These are phyloP conservation scores for Sarocladium oryzae DNA, from an alignment of 2,329 filamentous ascomycete genomes.

Conservation along the genomic window DNA sequence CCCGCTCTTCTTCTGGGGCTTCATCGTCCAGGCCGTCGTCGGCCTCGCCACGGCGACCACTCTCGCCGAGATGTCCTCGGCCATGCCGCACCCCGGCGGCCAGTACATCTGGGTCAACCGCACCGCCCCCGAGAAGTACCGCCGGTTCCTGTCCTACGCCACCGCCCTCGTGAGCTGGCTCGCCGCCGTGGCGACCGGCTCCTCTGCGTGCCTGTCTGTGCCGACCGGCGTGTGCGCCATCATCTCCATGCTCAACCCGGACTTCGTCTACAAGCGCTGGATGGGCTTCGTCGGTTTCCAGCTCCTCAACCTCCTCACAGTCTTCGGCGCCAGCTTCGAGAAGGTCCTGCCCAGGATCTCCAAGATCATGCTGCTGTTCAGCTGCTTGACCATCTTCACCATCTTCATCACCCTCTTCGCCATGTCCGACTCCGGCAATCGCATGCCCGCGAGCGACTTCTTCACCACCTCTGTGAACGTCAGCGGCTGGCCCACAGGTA, in stretches of 20 bases:
- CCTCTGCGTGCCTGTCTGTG: constrained; percentile 19
- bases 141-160: constrained; percentile 17
- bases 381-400: constrained; percentile 17
- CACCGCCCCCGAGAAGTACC: constrained; percentile 14
- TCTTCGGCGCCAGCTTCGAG: constrained; percentile 18
- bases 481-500: constrained; percentile 20
- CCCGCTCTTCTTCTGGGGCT: constrained; percentile 17
- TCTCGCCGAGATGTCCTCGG: constrained; percentile 22
- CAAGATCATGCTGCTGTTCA: constrained; percentile 19
- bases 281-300: constrained; percentile 22
- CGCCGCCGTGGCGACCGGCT: constrained; percentile 19
- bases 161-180: constrained; percentile 22
- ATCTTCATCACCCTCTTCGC: constrained; percentile 21
- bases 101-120: constrained; percentile 22
- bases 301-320: constrained; percentile 18
- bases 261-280: constrained; percentile 20
- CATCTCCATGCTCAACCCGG: constrained; percentile 17
- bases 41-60: constrained; percentile 16
- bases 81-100: constrained; percentile 23
- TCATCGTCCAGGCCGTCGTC: constrained; percentile 18
- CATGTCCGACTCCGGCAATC: constrained; percentile 14
- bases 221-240: constrained; percentile 16
- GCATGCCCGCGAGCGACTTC: constrained; percentile 16
- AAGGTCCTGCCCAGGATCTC: constrained; percentile 19
- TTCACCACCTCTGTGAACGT: constrained; percentile 17